These are phyloP conservation scores for Tetracladium maxilliforme DNA, from an alignment of 2,329 filamentous ascomycete species.

Conservation along the genomic window DNA sequence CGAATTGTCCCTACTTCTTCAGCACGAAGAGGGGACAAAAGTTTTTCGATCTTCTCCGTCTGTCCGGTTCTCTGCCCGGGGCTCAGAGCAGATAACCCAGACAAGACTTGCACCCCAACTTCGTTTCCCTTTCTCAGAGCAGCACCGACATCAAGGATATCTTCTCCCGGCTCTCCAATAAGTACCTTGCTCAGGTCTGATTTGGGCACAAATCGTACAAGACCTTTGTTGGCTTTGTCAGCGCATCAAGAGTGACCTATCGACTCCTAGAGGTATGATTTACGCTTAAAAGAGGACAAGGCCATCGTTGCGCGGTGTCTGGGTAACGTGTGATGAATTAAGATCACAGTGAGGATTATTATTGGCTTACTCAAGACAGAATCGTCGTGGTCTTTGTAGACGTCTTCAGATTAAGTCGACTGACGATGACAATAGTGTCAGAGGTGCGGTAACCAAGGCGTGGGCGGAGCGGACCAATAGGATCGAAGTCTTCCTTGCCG, in stretches of 20 bases:
- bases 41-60: slow-evolving; percentile 22
- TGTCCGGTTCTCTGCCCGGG: slow-evolving; percentile 35
- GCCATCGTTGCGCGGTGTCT: no score
- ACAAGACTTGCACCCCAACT: slow-evolving; percentile 39
- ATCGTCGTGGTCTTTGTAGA: no score
- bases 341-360: no score
- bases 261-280: no score
- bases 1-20: slow-evolving; percentile 28
- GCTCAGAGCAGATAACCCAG: slow-evolving; percentile 38
- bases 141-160: slow-evolving; percentile 37
- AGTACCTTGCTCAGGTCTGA: slow-evolving; percentile 30
- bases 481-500: no score
- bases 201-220: slow-evolving; percentile 43
- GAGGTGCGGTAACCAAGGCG: no score
- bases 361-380: no score
- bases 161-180: slow-evolving; percentile 39
- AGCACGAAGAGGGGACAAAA: slow-evolving; percentile 27
- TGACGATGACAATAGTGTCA: no score
- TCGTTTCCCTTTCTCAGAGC: slow-evolving; percentile 39
- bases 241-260: no score
- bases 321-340: no score
- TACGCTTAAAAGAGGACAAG: slow-evolving; percentile 14
- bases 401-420: no score
- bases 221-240: slow-evolving; percentile 22
- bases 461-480: no score